Conservation (phyloP, 139 green algal species). For the Chlamydomonas sphaeroides region DNA sequence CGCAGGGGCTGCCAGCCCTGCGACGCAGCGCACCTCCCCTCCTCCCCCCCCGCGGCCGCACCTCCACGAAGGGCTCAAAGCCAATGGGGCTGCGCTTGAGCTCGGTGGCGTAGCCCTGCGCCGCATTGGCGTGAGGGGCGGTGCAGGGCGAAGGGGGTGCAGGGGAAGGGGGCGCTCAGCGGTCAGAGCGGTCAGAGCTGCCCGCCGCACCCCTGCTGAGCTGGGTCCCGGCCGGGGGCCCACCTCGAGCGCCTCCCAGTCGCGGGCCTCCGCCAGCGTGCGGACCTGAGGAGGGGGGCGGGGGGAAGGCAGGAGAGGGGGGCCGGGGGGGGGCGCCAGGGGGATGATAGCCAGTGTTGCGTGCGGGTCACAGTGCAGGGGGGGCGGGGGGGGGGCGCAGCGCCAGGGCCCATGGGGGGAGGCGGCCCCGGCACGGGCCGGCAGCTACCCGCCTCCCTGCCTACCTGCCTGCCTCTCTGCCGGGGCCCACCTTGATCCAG, state of each 20-base stretch:
- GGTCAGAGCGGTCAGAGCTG: background rate
- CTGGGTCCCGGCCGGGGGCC: background rate
- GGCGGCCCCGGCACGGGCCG: no score
- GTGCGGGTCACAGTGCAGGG: no score
- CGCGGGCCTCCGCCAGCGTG: conserved; percentile 58
- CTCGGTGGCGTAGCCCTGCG: conserved; percentile 55
- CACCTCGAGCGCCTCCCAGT: conserved; percentile 75
- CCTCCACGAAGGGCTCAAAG: conserved; percentile 72
- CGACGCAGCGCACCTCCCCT: no score
- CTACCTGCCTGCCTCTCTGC: background rate
- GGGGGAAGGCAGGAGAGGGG: background rate
- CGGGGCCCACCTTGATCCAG: conserved; percentile 49
- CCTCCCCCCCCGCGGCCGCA: background rate
- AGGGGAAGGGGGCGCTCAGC: background rate
- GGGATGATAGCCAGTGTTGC: no score
- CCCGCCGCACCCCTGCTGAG: no score
- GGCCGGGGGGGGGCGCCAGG: background rate
- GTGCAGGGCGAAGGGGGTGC: no score
- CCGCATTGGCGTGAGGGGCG: no score
- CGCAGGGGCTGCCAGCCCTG: no score
- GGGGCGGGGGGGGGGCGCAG: no score
- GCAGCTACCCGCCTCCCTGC: background rate
- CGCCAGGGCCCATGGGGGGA: no score
- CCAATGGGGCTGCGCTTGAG: conserved; percentile 41
- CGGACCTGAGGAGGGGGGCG: conserved; percentile 47